Base-by-base conservation (phyloP, 805 yeast species). In the Sungouiella blattae region DNA sequence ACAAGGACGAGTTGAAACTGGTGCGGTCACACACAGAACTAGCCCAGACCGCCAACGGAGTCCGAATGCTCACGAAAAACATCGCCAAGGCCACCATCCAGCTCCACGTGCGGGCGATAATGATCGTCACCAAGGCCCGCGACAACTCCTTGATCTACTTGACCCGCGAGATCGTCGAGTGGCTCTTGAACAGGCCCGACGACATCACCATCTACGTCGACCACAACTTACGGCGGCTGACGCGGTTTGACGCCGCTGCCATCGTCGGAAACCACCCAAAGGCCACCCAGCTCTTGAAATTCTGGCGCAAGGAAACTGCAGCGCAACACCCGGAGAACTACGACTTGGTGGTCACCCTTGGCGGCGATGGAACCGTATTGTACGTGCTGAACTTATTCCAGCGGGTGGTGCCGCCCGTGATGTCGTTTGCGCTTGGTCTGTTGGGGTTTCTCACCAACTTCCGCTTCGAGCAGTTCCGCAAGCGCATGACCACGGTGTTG, bases 61-160 rank as follows among this genome's bases (percentile, higher is more conserved):
- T 85, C 5, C 69, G 93, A 30, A 71, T 80, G 65, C 64, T 85
- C 40, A 83, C 86, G n/a, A 80, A 78, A 43, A 82, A 82, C 55
- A 60, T 85, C 25, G 71, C 78, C 35, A 77, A 77, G 45, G 85
- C 89, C 3, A 81, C 84, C 4, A 78, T 87, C 18, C 80, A 79
- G 47, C 58, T 87, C 14, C 80, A 82, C 36, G 79, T 84, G 13
- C 72, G 73, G 29, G 77, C 85, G 12, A 77, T 87, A 13, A 72
- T 87, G 78, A 77, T 87, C 11, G 88, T 88, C 13, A 87, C 96
- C n/a, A 87, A 87, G 57, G 93, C 94, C 1, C 71, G 94, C 36
- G 96, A 88, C 55, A 80, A 83, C 47, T 79, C 87, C 5, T 62
- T 88, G 34, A 78, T 84, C 5, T 80, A 77, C 50, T 63, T 87